Conservation (phyloP, 2,329 filamentous ascomycete species). For the Tolypocladium guangdongense region DNA sequence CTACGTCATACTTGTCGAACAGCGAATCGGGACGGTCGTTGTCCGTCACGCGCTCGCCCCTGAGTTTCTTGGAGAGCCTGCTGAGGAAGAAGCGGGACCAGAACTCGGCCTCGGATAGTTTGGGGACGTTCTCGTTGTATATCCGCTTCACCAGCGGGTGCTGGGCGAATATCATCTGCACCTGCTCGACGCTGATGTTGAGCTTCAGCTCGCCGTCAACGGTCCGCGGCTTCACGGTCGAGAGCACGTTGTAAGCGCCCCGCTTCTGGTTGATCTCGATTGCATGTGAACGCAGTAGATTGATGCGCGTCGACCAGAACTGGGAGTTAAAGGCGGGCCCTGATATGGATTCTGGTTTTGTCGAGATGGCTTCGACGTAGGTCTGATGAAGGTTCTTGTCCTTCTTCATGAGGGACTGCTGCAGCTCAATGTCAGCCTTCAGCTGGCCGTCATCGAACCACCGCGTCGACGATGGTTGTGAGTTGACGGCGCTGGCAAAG, state of each 20-base stretch:
- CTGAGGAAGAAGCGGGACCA: constrained; percentile 94
- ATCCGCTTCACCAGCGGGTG: constrained; percentile 83
- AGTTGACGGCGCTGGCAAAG: constrained; percentile 58
- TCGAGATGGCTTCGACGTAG: constrained; percentile 73
- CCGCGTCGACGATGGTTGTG: constrained; percentile 42
- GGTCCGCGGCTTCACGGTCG: constrained; percentile 63
- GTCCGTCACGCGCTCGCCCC: constrained; percentile 76
- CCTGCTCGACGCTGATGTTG: constrained; percentile 82
- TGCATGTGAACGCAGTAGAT: constrained; percentile 77
- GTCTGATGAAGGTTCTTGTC: constrained; percentile 67
- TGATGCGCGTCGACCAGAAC: constrained; percentile 87
- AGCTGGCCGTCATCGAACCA: constrained; percentile 77
- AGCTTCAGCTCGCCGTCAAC: constrained; percentile 53
- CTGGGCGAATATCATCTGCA: constrained; percentile 85
- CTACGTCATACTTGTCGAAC: constrained; percentile 76
- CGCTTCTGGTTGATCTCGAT: constrained; percentile 80
- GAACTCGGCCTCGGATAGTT: constrained; percentile 68
- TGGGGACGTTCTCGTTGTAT: constrained; percentile 88
- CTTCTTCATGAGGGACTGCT: constrained; percentile 78
- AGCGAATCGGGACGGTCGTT: constrained; percentile 65
- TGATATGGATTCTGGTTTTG: constrained; percentile 76
- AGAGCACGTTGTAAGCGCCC: constrained; percentile 88
- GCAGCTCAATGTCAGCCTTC: constrained; percentile 67
- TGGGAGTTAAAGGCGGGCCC: constrained; percentile 75
- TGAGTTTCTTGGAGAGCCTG: constrained; percentile 78